Evolutionary conservation across 2,329 filamentous ascomycete species (phyloP), one percentile per base, ranked within the genome.

Genomic region (Ophiocordyceps australis): DNA sequence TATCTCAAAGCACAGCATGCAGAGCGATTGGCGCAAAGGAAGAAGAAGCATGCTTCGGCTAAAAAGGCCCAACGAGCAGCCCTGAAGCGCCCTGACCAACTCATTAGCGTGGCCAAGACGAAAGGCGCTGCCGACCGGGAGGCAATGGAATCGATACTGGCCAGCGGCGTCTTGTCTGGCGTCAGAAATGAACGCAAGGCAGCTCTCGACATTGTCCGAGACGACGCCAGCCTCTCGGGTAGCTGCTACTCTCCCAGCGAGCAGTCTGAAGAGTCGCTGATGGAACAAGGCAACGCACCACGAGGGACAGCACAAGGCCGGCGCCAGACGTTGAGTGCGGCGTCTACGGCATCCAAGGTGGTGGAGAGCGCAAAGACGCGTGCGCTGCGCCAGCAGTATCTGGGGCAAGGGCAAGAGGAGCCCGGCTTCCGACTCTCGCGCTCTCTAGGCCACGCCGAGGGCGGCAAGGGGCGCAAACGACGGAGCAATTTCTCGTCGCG

Each of bases 151-250:
- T 49, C 50, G 5, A 37, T 61, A 9, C 42, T 57, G 9, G 50
- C 53, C 3, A 54, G 50, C 7, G 51, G 56, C 1, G 45, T 60
- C 6, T 40, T 60, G 11, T 43, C 48, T 1, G 57, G 56, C 1
- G 32, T 59, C 9, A 32, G 36, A 7, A 43, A 57, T 28, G 51
- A 60, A 32, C 42, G 44, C 10, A 43, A 43, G 7, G 39, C 43
- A 1, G 42, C 44, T 3, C 41, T 45, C 1, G 42, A 34, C 14
- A 55, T 56, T n/a, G 46, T 54, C 12, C 39, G 40, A 11, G 39
- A 35, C 11, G 38, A 40, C 16, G 35, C 37, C 17, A 34, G 16
- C 22, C 38, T 28, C 29, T 28, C 28, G 28, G 35, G 28, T 6
- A 38, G 35, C 27, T 36, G 30, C 12, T 32, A 32, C 12, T 39